Evolutionary conservation across 2,329 filamentous ascomycete genomes (phyloP).

Genomic region (Exophiala sideris): DNA sequence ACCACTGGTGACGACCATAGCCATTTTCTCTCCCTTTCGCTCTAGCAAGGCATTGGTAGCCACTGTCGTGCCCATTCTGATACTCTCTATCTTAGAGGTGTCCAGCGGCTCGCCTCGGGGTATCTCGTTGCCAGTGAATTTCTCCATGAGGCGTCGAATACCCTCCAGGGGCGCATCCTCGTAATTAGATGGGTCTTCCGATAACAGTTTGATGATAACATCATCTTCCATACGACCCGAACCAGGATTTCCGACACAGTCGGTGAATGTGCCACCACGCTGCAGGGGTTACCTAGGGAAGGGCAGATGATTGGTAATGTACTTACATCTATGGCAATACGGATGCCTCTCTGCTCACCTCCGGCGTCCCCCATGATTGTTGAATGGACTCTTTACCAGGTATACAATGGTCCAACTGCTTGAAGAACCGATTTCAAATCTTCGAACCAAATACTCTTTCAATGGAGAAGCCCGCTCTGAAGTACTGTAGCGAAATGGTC

Average conservation of each 20-base stretch:
- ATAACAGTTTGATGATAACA: slow-evolving; percentile 81
- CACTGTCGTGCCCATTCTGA: slow-evolving; percentile 94
- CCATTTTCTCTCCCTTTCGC: slow-evolving; percentile 83
- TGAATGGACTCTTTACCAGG: not conserved
- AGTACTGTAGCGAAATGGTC: not conserved
- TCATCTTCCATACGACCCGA: slow-evolving; percentile 68
- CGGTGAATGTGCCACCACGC: slow-evolving; percentile 87
- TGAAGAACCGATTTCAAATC: not conserved
- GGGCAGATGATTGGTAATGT: not conserved
- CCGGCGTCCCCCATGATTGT: slow-evolving; percentile 26
- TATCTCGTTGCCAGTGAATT: slow-evolving; percentile 71
- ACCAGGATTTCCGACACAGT: slow-evolving; percentile 79
- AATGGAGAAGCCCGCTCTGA: slow-evolving; percentile 5
- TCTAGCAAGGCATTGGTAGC: slow-evolving; percentile 90
- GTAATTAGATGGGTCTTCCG: slow-evolving; percentile 87
- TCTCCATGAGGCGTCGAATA: slow-evolving; percentile 78
- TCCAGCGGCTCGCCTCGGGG: slow-evolving; percentile 76
- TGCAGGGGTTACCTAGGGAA: slow-evolving; percentile 31
- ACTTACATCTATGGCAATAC: slow-evolving; percentile 38
- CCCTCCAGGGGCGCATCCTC: slow-evolving; percentile 86
- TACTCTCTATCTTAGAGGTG: slow-evolving; percentile 79
- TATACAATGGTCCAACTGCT: not conserved
- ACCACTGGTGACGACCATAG: slow-evolving; percentile 79
- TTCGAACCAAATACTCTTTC: not conserved
- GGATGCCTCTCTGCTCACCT: slow-evolving; percentile 30